Percentiles rank a stretch among this genome's conserved stretches.
These are phyloP conservation scores for Teunomyces panamensis DNA, from an alignment of 805 yeast species.

Conservation along the genomic window DNA sequence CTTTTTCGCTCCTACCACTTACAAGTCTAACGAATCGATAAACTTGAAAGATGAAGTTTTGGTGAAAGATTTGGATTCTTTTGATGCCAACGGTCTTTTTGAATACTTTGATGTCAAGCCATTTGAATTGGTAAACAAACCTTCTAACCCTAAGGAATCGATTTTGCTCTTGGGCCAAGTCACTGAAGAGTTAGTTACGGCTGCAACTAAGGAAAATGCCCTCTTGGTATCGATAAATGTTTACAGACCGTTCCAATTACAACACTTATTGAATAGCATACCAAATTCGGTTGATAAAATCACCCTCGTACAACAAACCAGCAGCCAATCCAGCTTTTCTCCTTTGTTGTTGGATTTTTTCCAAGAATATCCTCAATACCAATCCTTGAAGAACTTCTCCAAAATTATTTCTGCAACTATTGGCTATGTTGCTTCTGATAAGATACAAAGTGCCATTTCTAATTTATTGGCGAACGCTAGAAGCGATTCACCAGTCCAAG, in stretches of 20 bases:
- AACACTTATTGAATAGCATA: slow-evolving; percentile 45
- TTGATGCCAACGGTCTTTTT: slow-evolving; percentile 22
- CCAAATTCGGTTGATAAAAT: slow-evolving; percentile 57
- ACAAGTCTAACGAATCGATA: slow-evolving; percentile 13
- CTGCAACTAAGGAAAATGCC: slow-evolving; percentile 34
- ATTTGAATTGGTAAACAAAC: slow-evolving; percentile 28
- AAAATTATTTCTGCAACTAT: slow-evolving; percentile 55
- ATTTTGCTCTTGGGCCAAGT: slow-evolving; percentile 65
- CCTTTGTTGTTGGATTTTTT: slow-evolving; percentile 77
- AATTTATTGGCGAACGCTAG: slow-evolving; percentile 52
- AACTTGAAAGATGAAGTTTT: slow-evolving; percentile 13
- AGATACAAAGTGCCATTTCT: slow-evolving; percentile 40
- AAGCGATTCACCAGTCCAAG: slow-evolving; percentile 56
- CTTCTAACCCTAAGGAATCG: slow-evolving; percentile 42
- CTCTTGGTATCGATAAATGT: slow-evolving; percentile 58
- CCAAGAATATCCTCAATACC: slow-evolving; percentile 50
- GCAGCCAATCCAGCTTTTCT: slow-evolving; percentile 42
- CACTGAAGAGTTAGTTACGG: slow-evolving; percentile 39
- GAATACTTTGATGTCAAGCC: slow-evolving; percentile 23
- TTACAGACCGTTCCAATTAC: slow-evolving; percentile 70
- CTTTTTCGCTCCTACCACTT: slow-evolving; percentile 45
- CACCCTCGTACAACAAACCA: slow-evolving; percentile 61
- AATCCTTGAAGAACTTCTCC: slow-evolving; percentile 43
- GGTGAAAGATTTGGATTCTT: slow-evolving; percentile 12
- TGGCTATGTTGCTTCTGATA: slow-evolving; percentile 45